Evolutionary conservation across 495 filamentous ascomycete species (phyloP), one percentile per base, ranked within the genome.

Genomic region (Acidomyces sp.): DNA sequence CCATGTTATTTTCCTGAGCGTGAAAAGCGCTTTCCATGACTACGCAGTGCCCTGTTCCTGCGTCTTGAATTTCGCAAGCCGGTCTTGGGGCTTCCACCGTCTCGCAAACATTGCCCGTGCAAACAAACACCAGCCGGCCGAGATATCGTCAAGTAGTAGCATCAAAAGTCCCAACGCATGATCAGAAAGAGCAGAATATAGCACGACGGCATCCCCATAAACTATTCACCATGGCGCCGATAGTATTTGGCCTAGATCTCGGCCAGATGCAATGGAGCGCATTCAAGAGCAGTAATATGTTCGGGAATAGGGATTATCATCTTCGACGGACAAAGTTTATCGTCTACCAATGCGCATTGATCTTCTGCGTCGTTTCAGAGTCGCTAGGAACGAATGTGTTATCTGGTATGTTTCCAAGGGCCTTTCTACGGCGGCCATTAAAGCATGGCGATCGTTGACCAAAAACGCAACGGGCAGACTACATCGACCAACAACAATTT

Each of bases 221-320:
- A 34, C n/a, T n/a, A n/a, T n/a, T 6, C 33, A 30, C 16, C 1
- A 51, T 47, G 29, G 68, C 67, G 63, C 51, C 63, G 6, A 59
- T 69, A 12, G 65, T 72, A 43, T 70, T 66, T 65, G 68, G 67
- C 12, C 58, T 70, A 31, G 65, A 70, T 49, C 59, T 72, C 34
- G 46, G 53, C 5, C 66, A 70, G 44, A 67, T 69, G 40, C 58
- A 66, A 54, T 72, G 64, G 64, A 43, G 51, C 45, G 70, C 68
- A 50, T 70, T 70, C 59, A 66, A 61, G 44, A 54, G 50, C 28
- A 64, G 59, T 15, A 60, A 70, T 51, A 70, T 70, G 66, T 70
- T 64, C 56, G 37, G 42, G 13, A 66, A 62, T 34, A 55, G 52
- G 12, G 55, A 57, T 4, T 70, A 66, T 48, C 66, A 70, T 41